These are phyloP conservation scores for Ophioceras dolichostomum DNA, from an alignment of 2,329 filamentous ascomycete genomes.

Conservation along the genomic window DNA sequence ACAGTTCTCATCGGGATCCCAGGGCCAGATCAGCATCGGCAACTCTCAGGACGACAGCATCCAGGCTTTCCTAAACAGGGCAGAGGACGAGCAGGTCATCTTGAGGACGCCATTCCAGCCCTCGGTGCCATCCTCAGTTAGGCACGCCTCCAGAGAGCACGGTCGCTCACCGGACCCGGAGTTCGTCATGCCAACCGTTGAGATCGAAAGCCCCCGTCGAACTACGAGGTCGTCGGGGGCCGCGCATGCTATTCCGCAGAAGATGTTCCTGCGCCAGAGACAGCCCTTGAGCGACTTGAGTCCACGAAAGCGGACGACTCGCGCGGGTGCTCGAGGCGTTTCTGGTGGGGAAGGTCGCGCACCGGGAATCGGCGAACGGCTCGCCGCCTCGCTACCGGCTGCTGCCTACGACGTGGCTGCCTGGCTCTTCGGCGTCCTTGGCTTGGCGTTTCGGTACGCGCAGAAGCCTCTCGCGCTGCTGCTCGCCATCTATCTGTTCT, in stretches of 20 bases:
- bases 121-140: constrained; percentile 28
- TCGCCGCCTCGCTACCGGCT: constrained; percentile 22
- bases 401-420: constrained; percentile 24
- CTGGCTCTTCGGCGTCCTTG: constrained; percentile 44
- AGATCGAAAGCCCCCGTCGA: constrained; percentile 24
- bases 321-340: background rate
- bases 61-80: constrained; percentile 36
- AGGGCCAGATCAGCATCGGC: constrained; percentile 23
- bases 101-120: constrained; percentile 42
- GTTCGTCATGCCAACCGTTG: constrained; percentile 39
- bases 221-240: constrained; percentile 20
- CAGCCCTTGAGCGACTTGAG: constrained; percentile 14
- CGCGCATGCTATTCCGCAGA: constrained; percentile 18
- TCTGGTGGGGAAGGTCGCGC: background rate
- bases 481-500: constrained; percentile 47
- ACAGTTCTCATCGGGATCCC: constrained; percentile 28
- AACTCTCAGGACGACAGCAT: constrained; percentile 43
- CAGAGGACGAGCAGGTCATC: constrained; percentile 43
- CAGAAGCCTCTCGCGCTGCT: constrained; percentile 53
- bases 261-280: constrained; percentile 11
- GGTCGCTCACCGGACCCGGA: constrained; percentile 33
- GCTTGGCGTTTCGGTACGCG: constrained; percentile 45
- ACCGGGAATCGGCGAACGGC: constrained; percentile 13
- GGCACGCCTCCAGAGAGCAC: constrained; percentile 11
- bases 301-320: background rate